phyloP scores from a whole-genome alignment of 2,329 filamentous ascomycete species.

The Claviceps digitariae region DNA sequence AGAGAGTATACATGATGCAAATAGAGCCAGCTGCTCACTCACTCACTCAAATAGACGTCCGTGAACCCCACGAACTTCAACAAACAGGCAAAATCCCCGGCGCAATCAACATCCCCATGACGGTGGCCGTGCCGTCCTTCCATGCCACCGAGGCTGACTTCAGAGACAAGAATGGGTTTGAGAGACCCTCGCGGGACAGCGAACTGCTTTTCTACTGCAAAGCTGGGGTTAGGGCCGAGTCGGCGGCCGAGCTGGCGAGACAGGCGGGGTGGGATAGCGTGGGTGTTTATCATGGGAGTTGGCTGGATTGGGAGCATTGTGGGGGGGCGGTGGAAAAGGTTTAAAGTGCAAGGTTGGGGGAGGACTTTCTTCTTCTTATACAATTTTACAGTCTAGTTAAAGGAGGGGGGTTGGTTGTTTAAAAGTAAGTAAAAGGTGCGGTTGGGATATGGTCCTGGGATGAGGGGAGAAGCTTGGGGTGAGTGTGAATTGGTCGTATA shows the following conservation, averaged over 20 bases:
- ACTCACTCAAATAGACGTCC: conserved; percentile 40
- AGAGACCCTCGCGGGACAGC: conserved; percentile 42
- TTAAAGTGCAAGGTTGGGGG: no score
- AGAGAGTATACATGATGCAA: no score
- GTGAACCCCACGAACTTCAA: conserved; percentile 55
- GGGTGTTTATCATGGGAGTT: conserved; percentile 62
- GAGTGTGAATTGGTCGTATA: no score
- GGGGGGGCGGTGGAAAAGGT: conserved; percentile 44
- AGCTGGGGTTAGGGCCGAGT: conserved; percentile 68
- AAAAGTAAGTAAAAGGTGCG: no score
- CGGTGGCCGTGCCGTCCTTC: conserved; percentile 63
- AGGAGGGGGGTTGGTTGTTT: no score
- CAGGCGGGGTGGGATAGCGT: conserved; percentile 62
- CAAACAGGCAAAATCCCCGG: conserved; percentile 61
- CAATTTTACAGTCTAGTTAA: no score
- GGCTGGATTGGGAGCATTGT: conserved; percentile 68
- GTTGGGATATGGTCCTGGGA: background rate
- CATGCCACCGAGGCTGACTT: conserved; percentile 69
- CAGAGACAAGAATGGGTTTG: conserved; percentile 65
- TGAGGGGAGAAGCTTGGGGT: background rate
- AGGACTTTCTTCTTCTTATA: no score
- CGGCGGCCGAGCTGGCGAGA: conserved; percentile 64
- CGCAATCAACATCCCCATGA: conserved; percentile 71
- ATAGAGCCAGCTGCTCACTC: no score
- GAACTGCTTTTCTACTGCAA: conserved; percentile 84